Conservation (phyloP, 805 yeast species). For the Candida lessepsii region DNA sequence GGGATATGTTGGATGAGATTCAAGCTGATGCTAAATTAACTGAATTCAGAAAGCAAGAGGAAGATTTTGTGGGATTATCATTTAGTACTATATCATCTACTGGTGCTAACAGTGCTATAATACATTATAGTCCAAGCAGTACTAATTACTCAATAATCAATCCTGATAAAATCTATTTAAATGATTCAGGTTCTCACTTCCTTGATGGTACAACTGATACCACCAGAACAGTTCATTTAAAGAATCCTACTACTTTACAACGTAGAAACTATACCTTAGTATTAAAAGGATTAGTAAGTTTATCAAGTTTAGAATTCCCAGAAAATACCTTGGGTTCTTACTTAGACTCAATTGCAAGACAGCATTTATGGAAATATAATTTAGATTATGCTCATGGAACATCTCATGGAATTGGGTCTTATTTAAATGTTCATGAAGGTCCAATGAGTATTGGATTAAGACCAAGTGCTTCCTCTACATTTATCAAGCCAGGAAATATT, state of each 20-base stretch:
- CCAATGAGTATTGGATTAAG: constrained; percentile 63
- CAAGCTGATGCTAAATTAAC: constrained; percentile 53
- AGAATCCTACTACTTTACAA: constrained; percentile 46
- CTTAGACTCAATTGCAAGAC: constrained; percentile 59
- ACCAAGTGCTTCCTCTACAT: constrained; percentile 44
- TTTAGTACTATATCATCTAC: constrained; percentile 74
- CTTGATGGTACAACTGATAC: constrained; percentile 81
- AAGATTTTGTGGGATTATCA: constrained; percentile 59
- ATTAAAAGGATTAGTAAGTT: constrained; percentile 54
- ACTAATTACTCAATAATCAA: constrained; percentile 46
- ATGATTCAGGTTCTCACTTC: constrained; percentile 92
- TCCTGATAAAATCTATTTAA: constrained; percentile 64
- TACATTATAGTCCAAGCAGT: constrained; percentile 65
- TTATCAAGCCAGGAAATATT: constrained; percentile 52
- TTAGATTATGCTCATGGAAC: constrained; percentile 65
- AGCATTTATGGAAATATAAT: constrained; percentile 54
- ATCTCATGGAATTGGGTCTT: constrained; percentile 64
- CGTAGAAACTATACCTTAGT: constrained; percentile 54
- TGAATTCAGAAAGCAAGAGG: constrained; percentile 38
- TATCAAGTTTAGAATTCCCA: constrained; percentile 52
- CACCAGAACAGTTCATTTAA: constrained; percentile 59
- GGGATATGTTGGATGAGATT: constrained; percentile 52
- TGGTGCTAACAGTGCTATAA: constrained; percentile 74
- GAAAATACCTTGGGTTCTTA: constrained; percentile 53
- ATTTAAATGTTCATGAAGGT: constrained; percentile 60